Evolutionary conservation across 2,329 filamentous ascomycete genomes (phyloP).

Genomic region (Phialophora chinensis): DNA sequence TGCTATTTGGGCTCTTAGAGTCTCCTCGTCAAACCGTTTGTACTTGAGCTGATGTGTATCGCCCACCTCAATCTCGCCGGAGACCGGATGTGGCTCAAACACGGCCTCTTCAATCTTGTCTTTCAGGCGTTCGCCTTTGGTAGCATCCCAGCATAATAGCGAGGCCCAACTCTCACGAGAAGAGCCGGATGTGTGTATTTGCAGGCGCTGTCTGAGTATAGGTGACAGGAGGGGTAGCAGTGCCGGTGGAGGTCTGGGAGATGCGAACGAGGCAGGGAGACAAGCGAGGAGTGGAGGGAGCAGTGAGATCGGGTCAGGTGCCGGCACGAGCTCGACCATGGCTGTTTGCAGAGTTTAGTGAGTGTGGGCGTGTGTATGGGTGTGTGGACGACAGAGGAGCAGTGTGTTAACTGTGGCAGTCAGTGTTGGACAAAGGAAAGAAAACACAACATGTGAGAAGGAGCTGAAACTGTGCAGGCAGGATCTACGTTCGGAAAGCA

Average conservation of each 20-base stretch:
- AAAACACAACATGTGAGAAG: not conserved
- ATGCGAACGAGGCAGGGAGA: slow-evolving; percentile 65
- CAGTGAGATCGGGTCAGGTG: slow-evolving; percentile 62
- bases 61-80: slow-evolving; percentile 68
- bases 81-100: slow-evolving; percentile 68
- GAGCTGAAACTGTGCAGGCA: slow-evolving; percentile 1
- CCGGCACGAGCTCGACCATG: slow-evolving; percentile 61
- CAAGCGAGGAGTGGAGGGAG: slow-evolving; percentile 69
- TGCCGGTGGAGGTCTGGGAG: slow-evolving; percentile 64
- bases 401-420: slow-evolving; percentile 4
- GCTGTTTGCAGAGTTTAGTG: not conserved
- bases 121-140: slow-evolving; percentile 60
- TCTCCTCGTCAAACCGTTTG: slow-evolving; percentile 66
- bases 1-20: slow-evolving; percentile 61
- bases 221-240: slow-evolving; percentile 67
- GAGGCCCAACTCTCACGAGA: slow-evolving; percentile 62
- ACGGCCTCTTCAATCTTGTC: slow-evolving; percentile 59
- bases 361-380: not conserved
- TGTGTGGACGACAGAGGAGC: not conserved
- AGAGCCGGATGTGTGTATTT: slow-evolving; percentile 58
- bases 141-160: slow-evolving; percentile 64
- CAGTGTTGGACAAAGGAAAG: slow-evolving; percentile 7
- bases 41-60: slow-evolving; percentile 63
- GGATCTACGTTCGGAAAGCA: slow-evolving; percentile 6
- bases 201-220: slow-evolving; percentile 66